Evolutionary conservation across 2,329 filamentous ascomycete species (phyloP), one percentile per base, ranked within the genome.

Genomic region (Aspergillus versicolor): DNA sequence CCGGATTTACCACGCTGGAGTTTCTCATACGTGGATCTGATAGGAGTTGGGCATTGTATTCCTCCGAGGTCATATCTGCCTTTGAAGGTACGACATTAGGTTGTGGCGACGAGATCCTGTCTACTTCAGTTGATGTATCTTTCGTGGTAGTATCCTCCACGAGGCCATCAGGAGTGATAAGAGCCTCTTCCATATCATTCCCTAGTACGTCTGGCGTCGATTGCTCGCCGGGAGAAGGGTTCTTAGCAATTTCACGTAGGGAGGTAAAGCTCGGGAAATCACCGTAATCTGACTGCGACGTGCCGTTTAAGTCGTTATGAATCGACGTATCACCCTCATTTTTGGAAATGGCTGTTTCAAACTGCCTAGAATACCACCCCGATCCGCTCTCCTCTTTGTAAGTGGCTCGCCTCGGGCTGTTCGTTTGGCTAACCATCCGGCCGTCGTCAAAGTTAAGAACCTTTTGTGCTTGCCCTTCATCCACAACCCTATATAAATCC

Each of bases 1-100:
- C 88, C 0, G 95, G 94, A 63, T 99, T 95, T 8, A 92, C 90
- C 1, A 92, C 92, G 1, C 92, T 96, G 0, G 92, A 92, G 68
- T 95, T 94, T 58, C 91, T 85, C 65, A 96, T 86, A 34, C 87
- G 87, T 2, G 94, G 92, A 67, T 97, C 92, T 2, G 89, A 85
- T 3, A 99, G 81, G 1, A 97, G 81, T 58, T 89, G 79, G 9
- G 90, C 89, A 69, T 97, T 99, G 73, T 97, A 92, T 69, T 97
- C 90, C 73, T 99, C 93, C 0, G 94, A 90, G 0, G 91, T 96
- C 78, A 94, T 77, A 11, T 73, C 73, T 17, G 73, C 72, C 34
- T 77, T 74, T 21, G 72, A 72, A 21, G 67, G 63, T 9, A 60
- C 59, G 8, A 51, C 47, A 24, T 65, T 59, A 17, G 54, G 63